These are phyloP conservation scores for Acorus calamus DNA, from an alignment of 106 monocot species.

Conservation along the genomic window DNA sequence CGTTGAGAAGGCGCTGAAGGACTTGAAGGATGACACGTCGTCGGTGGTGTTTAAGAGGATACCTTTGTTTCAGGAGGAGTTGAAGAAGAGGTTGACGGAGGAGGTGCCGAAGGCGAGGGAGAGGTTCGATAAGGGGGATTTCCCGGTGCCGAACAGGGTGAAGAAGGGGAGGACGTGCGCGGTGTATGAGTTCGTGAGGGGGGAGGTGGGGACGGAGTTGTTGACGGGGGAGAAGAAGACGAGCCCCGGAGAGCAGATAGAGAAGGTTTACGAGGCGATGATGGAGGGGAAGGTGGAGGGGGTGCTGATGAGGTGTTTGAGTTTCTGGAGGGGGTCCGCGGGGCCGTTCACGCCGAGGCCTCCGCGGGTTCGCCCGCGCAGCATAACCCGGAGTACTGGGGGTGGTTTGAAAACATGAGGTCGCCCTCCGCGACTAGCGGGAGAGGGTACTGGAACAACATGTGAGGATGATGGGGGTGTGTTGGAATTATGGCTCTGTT, in stretches of 20 bases:
- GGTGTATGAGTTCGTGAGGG: slow-evolving; percentile 9
- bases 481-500: no score
- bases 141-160: slow-evolving; percentile 1
- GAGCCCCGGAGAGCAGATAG: slow-evolving; percentile 27
- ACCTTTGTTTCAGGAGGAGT: slow-evolving; percentile 11
- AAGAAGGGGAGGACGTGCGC: slow-evolving; percentile 8
- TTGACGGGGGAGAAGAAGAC: slow-evolving; percentile 22
- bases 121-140: slow-evolving; percentile 13
- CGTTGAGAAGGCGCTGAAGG: slow-evolving; percentile 8
- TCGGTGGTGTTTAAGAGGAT: slow-evolving; percentile 13
- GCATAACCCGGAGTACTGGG: slow-evolving; percentile 27
- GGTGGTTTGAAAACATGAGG: slow-evolving; percentile 30
- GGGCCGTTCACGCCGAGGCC: slow-evolving; percentile 34
- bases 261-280: slow-evolving; percentile 18
- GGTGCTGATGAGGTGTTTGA: slow-evolving; percentile 18
- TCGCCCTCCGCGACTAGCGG: slow-evolving; percentile 31
- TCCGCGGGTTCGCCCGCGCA: slow-evolving; percentile 25
- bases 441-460: slow-evolving; percentile 29
- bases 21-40: not conserved
- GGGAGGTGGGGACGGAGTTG: slow-evolving; percentile 10
- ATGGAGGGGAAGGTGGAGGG: slow-evolving; percentile 15
- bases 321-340: slow-evolving; percentile 19
- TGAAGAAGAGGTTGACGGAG: slow-evolving; percentile 3
- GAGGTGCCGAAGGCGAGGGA: slow-evolving; percentile 7
- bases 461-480: no score